Conservation (phyloP, 129 eudicot species). For the Heracleum sosnowskyi region DNA sequence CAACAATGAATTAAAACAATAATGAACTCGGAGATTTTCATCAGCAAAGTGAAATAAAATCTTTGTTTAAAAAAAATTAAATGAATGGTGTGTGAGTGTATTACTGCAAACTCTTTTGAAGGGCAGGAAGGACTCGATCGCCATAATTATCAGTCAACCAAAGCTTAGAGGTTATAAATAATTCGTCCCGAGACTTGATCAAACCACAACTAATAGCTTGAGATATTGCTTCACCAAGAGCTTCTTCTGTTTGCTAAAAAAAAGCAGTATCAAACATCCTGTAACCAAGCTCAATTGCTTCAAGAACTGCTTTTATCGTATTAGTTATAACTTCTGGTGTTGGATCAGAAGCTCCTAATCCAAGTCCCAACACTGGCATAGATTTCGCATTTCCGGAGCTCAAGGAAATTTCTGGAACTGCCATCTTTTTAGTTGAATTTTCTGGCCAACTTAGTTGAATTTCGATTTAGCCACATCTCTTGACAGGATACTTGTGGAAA, state of each 20-base stretch:
- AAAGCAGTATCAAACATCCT: slow-evolving; percentile 29
- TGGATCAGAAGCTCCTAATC: slow-evolving; percentile 8
- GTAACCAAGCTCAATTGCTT: slow-evolving; percentile 21
- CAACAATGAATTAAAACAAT: background rate
- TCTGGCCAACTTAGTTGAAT: background rate
- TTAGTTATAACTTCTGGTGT: background rate
- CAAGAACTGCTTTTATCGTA: slow-evolving; percentile 6
- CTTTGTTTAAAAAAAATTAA: background rate
- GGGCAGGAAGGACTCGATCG: background rate
- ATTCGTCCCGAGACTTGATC: background rate
- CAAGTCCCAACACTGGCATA: slow-evolving; percentile 21
- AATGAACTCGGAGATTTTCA: background rate
- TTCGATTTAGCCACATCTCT: too few relatives aligned
- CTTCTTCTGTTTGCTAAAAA: slow-evolving; percentile 14
- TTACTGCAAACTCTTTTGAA: background rate
- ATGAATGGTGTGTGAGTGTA: background rate
- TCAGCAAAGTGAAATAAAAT: background rate
- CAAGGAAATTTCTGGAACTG: background rate
- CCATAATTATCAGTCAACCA: background rate
- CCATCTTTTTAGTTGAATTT: background rate
- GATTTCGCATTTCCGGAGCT: background rate
- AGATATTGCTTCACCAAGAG: slow-evolving; percentile 22
- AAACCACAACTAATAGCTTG: slow-evolving; percentile 16
- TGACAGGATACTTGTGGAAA: too few relatives aligned
- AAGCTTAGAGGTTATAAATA: background rate